Conservation (phyloP, 139 green algal genomes). For the Picochlorum sp. region DNA sequence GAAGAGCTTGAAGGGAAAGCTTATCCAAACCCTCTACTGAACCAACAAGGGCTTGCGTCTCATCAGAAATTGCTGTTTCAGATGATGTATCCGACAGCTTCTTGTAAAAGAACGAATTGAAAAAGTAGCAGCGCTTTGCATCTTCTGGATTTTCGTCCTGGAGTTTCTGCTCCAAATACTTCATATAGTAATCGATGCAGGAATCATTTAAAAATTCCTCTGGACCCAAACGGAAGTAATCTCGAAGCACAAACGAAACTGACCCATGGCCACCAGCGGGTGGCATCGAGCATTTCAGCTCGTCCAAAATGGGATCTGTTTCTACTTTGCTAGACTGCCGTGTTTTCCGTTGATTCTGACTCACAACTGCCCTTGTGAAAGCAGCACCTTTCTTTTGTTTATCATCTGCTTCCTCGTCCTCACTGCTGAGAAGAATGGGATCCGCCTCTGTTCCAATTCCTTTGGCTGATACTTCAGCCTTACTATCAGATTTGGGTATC, state of each 20-base stretch:
- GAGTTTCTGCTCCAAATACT: slow-evolving; percentile 11
- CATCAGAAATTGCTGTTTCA: slow-evolving; percentile 4
- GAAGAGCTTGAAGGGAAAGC: slow-evolving; percentile 15
- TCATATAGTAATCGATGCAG: slow-evolving; percentile 87
- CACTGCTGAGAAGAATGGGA: slow-evolving; percentile 2
- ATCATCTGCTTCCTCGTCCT: neutral
- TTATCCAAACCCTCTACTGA: neutral
- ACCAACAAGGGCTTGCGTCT: neutral
- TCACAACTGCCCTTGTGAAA: neutral
- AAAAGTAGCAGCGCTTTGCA: slow-evolving; percentile 76
- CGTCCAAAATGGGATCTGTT: slow-evolving; percentile 25
- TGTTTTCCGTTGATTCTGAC: neutral
- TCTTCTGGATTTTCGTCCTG: slow-evolving; percentile 34
- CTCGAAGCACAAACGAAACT: slow-evolving; percentile 48
- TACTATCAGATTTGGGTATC: neutral
- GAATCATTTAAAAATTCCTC: slow-evolving; percentile 90
- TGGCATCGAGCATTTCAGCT: slow-evolving; percentile 40
- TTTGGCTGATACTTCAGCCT: neutral
- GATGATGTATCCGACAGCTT: slow-evolving; percentile 63
- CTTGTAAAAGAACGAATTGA: slow-evolving; percentile 93
- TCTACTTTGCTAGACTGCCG: neutral
- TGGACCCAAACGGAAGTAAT: slow-evolving; percentile 60
- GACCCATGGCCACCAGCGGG: slow-evolving; percentile 27
- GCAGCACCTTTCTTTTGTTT: neutral
- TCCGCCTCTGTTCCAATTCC: neutral